A percentile compares a stretch with the other conserved stretches of the same genome.
These are phyloP conservation scores for Carex littledalei DNA, from an alignment of 176 grass and related monocot genomes.

Conservation along the genomic window DNA sequence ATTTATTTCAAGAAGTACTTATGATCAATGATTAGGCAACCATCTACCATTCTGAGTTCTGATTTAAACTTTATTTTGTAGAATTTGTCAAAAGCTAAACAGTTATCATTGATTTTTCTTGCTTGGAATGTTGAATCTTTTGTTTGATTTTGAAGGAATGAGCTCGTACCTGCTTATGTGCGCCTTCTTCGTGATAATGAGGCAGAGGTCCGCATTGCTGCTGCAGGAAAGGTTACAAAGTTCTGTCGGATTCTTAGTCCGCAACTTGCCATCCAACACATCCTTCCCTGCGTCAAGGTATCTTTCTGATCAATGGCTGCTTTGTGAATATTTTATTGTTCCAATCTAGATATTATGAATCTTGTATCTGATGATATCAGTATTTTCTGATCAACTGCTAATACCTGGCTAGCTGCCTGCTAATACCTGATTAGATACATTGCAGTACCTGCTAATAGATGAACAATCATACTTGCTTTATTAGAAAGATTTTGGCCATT, in stretches of 20 bases:
- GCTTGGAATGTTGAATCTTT: background rate
- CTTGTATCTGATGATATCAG: background rate
- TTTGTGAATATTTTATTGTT: background rate
- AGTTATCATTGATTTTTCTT: background rate
- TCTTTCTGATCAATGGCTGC: background rate
- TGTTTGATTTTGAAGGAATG: constrained; percentile 36
- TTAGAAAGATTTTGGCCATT: constrained; percentile 1
- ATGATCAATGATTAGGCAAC: background rate
- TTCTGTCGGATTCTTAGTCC: constrained; percentile 81
- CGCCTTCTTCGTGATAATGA: constrained; percentile 94
- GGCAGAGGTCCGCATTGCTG: constrained; percentile 92
- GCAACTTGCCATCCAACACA: constrained; percentile 63
- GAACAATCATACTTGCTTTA: background rate
- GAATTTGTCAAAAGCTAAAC: constrained; percentile 5
- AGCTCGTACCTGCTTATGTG: constrained; percentile 86
- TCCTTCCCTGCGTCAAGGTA: constrained; percentile 95
- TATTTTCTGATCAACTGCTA: background rate
- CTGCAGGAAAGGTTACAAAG: constrained; percentile 95
- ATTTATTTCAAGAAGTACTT: constrained; percentile 1
- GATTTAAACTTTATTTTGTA: background rate
- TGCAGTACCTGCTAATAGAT: background rate
- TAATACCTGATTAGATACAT: background rate
- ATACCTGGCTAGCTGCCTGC: background rate
- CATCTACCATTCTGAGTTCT: background rate
- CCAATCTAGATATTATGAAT: background rate